Evolutionary conservation across 345 rosid genomes (phyloP).

Genomic region (Eucalyptus coolabah): DNA sequence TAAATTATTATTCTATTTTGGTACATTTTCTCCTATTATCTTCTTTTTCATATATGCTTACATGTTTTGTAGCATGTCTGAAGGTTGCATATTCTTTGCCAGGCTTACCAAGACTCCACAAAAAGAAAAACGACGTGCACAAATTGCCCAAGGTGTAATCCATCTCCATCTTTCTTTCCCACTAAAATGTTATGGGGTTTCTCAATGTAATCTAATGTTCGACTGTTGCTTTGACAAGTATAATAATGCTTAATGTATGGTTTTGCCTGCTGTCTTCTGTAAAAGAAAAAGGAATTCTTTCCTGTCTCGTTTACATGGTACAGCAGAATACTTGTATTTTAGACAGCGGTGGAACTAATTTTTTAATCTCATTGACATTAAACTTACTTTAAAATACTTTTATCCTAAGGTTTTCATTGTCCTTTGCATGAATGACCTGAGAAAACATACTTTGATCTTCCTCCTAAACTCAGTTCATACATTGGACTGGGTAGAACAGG

Average conservation of each 20-base stretch:
- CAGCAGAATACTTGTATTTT: neutral
- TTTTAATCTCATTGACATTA: neutral
- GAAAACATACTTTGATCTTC: neutral
- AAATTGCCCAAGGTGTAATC: slow-evolving; percentile 80
- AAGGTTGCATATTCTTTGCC: slow-evolving; percentile 4
- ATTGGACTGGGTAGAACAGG: neutral
- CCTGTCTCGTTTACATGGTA: neutral
- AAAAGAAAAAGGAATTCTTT: neutral
- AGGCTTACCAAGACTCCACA: slow-evolving; percentile 95
- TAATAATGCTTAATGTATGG: neutral
- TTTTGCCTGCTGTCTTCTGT: neutral
- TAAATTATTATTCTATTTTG: neutral
- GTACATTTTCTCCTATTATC: neutral
- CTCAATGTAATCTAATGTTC: neutral
- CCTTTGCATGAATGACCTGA: neutral
- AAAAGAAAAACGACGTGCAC: slow-evolving; percentile 89
- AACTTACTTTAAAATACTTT: neutral
- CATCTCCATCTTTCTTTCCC: neutral
- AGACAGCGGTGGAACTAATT: neutral
- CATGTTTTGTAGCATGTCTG: neutral
- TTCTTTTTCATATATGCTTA: neutral
- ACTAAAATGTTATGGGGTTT: neutral
- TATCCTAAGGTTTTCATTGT: neutral
- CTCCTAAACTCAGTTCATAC: neutral
- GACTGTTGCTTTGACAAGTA: neutral